phyloP scores from a whole-genome alignment of 305 asterid species.

The Solanum hybrid region DNA sequence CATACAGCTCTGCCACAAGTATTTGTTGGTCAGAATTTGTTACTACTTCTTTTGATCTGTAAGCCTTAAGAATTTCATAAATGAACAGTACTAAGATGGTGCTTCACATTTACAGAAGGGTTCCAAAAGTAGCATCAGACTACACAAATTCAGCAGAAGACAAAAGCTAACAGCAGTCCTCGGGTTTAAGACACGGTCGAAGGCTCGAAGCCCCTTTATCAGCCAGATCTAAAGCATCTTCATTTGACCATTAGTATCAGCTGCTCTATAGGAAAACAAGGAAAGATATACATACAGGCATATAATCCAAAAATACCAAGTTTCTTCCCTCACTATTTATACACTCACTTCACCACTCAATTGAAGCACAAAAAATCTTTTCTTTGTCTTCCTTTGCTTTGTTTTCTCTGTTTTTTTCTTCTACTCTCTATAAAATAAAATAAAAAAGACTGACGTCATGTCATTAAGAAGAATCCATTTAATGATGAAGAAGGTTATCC shows the following conservation, averaged over 20 bases:
- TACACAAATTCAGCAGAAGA: background rate
- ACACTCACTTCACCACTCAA: too few relatives aligned
- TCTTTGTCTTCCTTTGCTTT: too few relatives aligned
- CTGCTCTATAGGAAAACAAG: background rate
- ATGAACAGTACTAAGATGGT: background rate
- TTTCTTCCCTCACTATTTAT: too few relatives aligned
- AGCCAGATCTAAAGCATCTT: background rate
- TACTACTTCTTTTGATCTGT: background rate
- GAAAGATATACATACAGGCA: background rate
- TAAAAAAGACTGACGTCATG: background rate
- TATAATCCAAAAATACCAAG: too few relatives aligned
- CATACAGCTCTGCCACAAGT: background rate
- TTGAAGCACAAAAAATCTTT: too few relatives aligned
- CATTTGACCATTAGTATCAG: background rate
- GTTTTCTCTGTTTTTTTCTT: too few relatives aligned
- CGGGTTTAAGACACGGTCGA: background rate
- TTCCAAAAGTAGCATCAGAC: background rate
- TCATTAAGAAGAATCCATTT: background rate
- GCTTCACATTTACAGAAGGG: background rate
- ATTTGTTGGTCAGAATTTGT: background rate
- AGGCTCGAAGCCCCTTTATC: background rate
- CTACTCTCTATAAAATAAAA: too few relatives aligned
- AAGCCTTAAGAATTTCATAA: background rate
- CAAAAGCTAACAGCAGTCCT: background rate
- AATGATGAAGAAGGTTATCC: background rate